Evolutionary conservation across 2,329 filamentous ascomycete species (phyloP), one percentile per base, ranked within the genome.

Genomic region (Aspergillus sp.): DNA sequence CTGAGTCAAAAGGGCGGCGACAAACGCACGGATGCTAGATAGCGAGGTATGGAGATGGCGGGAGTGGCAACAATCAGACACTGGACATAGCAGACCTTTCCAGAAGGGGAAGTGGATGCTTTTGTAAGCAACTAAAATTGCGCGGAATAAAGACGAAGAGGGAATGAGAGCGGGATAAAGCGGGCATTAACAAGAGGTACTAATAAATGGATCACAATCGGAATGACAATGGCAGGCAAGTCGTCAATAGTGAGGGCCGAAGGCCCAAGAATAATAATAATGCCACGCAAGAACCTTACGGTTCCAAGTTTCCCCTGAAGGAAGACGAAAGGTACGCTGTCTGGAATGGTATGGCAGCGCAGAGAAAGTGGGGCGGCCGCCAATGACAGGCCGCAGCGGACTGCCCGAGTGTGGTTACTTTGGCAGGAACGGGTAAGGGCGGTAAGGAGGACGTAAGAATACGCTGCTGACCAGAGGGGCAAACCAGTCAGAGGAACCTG

Each of bases 11-110:
- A 30, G 26, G 26, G 26, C 26, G 50, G 52, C 52, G 57, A 55
- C 58, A 56, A 55, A 55, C 52, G 55, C 51, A 53, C 47, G 20
- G 44, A 30, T 41, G 47, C 52, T 36, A 24, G 55, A 58, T 43
- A n/a, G 56, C 42, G 56, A 60, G 41, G 44, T 34, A 53, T 26
- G 53, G 53, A 50, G 58, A 41, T 26, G 52, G 59, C 49, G 60
- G 32, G 53, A 56, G 62, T 60, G 63, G 62, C 62, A 55, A 30
- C 11, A 30, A 63, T 65, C 63, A 62, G 62, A 53, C 61, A 41
- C 24, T 32, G 13, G 15, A 48, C 58, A 61, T 61, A 48, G 53
- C 57, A 58, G 48, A 53, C 49, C 55, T 43, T 58, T 32, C 58
- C 43, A 47, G 45, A 58, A 53, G 51, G 34, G 42, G 54, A 36